Conservation (phyloP, 495 filamentous ascomycete species). For the Opeltia flavorubescens region DNA sequence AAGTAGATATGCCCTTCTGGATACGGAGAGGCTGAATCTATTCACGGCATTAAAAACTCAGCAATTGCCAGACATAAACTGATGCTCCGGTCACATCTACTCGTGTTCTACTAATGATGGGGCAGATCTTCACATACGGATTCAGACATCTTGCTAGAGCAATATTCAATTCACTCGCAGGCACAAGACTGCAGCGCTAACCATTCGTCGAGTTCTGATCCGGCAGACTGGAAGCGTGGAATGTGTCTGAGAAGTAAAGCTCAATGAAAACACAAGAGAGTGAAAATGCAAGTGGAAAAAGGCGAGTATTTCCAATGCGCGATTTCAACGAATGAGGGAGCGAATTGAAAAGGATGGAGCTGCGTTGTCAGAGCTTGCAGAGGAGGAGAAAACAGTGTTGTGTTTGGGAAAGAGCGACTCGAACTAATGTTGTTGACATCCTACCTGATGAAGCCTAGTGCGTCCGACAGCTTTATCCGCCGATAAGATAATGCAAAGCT, state of each 20-base stretch:
- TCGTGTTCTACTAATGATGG: too few relatives aligned
- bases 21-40: constrained; percentile 22
- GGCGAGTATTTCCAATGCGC: too few relatives aligned
- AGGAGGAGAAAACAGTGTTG: not conserved
- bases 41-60: not conserved
- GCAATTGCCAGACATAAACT: too few relatives aligned
- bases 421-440: not conserved
- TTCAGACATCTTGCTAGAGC: constrained; percentile 8
- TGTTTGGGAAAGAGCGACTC: not conserved
- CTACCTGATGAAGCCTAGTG: not conserved
- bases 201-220: not conserved
- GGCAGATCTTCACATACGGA: constrained; percentile 8
- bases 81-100: too few relatives aligned
- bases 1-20: constrained; percentile 16
- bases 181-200: not conserved
- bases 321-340: too few relatives aligned
- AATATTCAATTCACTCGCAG: not conserved
- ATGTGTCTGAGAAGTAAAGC: not conserved
- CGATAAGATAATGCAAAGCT: not conserved
- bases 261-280: not conserved
- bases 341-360: not conserved
- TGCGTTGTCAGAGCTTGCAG: not conserved
- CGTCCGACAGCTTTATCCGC: not conserved
- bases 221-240: not conserved
- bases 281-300: too few relatives aligned